Percentiles rank a stretch among this genome's conserved stretches.
Conservation (phyloP, 1,139 yeast genomes). For the Candida sanyaensis region DNA sequence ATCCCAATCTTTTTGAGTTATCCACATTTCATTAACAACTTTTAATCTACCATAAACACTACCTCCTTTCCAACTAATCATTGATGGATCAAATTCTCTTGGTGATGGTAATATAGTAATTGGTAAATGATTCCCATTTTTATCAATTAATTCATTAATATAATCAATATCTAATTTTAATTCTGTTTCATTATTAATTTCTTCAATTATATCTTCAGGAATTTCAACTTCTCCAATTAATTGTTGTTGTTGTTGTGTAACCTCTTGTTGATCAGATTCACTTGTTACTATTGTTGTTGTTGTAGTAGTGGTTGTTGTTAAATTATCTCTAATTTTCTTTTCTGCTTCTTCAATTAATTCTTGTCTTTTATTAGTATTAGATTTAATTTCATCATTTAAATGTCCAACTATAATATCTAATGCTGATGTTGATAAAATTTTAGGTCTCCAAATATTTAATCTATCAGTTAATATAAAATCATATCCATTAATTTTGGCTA, state of each 20-base stretch:
- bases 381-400: slow-evolving; percentile 39
- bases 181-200: slow-evolving; percentile 41
- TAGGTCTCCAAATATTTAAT: slow-evolving; percentile 80
- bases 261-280: neutral
- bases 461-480: slow-evolving; percentile 78
- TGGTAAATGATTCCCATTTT: slow-evolving; percentile 42
- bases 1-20: slow-evolving; percentile 82
- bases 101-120: slow-evolving; percentile 81
- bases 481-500: slow-evolving; percentile 80
- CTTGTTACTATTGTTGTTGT: slow-evolving; percentile 1
- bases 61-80: slow-evolving; percentile 92
- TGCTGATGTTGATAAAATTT: slow-evolving; percentile 52
- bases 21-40: slow-evolving; percentile 86
- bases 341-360: slow-evolving; percentile 28
- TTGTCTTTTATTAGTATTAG: slow-evolving; percentile 37
- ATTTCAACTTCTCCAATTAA: slow-evolving; percentile 26
- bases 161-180: slow-evolving; percentile 40
- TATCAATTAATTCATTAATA: slow-evolving; percentile 44
- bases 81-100: slow-evolving; percentile 82
- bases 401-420: slow-evolving; percentile 56
- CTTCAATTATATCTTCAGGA: slow-evolving; percentile 30
- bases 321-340: slow-evolving; percentile 5
- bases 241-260: slow-evolving; percentile 10
- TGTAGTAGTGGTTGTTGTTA: neutral
- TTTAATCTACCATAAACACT: slow-evolving; percentile 81